Conservation (phyloP, 176 grass and related monocot species). For the Oryza officinalis region DNA sequence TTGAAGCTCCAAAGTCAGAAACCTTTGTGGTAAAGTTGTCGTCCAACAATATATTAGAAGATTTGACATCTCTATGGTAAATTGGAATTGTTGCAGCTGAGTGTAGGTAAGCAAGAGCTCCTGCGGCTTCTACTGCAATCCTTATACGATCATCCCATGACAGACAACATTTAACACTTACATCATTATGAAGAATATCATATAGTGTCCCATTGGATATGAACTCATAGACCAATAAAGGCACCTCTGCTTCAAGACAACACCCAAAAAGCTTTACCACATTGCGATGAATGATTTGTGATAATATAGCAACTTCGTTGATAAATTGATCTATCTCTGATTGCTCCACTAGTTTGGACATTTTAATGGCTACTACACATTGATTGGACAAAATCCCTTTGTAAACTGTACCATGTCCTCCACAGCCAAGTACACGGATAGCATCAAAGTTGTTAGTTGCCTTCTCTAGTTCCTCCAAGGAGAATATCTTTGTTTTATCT, state of each 20-base stretch:
- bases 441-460: background rate
- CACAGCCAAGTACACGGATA: background rate
- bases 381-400: background rate
- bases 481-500: background rate
- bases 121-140: background rate
- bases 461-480: background rate
- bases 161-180: background rate
- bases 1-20: constrained; percentile 33
- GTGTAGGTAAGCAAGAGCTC: background rate
- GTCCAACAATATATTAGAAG: background rate
- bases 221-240: background rate
- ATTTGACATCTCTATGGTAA: background rate
- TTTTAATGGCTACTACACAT: background rate
- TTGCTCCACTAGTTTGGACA: background rate
- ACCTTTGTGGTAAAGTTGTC: constrained; percentile 2
- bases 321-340: background rate
- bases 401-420: background rate
- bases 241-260: background rate
- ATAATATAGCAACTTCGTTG: background rate
- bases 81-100: background rate
- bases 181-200: background rate
- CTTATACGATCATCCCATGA: background rate
- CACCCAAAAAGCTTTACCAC: background rate
- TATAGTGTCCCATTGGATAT: background rate
- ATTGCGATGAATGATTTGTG: background rate